Base-by-base conservation (phyloP, 345 rosid genomes). In the Barbarea vulgaris region DNA sequence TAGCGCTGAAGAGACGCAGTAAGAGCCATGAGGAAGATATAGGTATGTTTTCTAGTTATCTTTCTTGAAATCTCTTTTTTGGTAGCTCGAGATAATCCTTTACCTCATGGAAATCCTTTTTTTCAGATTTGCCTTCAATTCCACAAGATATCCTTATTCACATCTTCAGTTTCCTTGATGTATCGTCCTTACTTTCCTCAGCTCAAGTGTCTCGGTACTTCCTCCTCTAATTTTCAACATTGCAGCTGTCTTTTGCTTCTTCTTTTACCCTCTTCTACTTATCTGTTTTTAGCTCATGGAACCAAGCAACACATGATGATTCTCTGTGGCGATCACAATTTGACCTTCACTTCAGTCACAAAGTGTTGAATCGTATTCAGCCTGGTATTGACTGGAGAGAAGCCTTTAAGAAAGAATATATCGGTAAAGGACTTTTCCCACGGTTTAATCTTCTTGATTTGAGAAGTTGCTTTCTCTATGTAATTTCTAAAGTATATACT, bases 141-240 rank as follows among this genome's bases (percentile, higher is more conserved):
- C 95, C 98, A 17, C 82, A 83, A 48, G 98, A 94, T 77, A 79
- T 88, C 79, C 82, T 89, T 39, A 25, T 80, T 48, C 87, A 84
- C 67, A 85, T 91, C 77, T 86, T 91, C 73, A 77, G 89, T 62
- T 88, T 82, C 71, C 86, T 91, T 14, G 96, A 91, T 74, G 68
- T 85, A 63, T 81, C 67, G 22, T 85, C 97, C 46, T 82, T 94
- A 70, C 71, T 82, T 59, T 81, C 88, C 59, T 86, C 76, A 21
- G 85, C 84, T 18, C 84, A 64, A 27, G 92, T 94, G 61, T 86
- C 89, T 77, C 42, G 91, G 97, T 93, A 91, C 79, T 46, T 19
- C 59, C 54, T 61, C 22, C 50, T 66, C 71, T 18, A 46, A 17
- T 14, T 53, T 17, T 56, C 24, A 24, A 39, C 62, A 52, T 27